Conservation (phyloP, 148 eudicot species). For the Persicaria maculosa region DNA sequence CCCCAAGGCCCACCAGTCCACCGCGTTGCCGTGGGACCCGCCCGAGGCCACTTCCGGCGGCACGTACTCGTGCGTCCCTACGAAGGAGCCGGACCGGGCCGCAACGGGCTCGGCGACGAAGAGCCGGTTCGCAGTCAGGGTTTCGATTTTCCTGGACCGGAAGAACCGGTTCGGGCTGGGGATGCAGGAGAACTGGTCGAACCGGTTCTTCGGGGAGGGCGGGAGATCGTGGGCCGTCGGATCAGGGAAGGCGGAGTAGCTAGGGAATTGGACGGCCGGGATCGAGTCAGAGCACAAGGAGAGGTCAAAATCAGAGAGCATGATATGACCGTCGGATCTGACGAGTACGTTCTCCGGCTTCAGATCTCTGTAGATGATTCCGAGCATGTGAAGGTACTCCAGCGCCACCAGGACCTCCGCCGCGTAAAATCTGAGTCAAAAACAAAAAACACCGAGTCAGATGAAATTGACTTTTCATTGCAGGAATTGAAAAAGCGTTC, state of each 20-base stretch:
- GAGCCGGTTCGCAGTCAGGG: constrained; percentile 32
- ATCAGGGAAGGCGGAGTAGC: constrained; percentile 18
- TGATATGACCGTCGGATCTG: constrained; percentile 65
- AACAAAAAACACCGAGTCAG: constrained; percentile 65
- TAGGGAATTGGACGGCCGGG: constrained; percentile 68
- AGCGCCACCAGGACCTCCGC: constrained; percentile 73
- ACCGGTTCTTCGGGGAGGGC: constrained; percentile 20
- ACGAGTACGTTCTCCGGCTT: constrained; percentile 79
- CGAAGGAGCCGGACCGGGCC: constrained; percentile 78
- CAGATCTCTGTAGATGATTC: constrained; percentile 72
- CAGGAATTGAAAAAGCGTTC: not conserved
- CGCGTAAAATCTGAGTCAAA: constrained; percentile 55
- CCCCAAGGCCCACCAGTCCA: constrained; percentile 93
- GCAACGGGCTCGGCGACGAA: constrained; percentile 82
- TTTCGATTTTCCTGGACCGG: constrained; percentile 70
- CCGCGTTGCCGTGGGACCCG: constrained; percentile 68
- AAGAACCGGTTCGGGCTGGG: constrained; percentile 40
- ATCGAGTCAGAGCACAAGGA: constrained; percentile 73
- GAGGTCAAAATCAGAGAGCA: constrained; percentile 81
- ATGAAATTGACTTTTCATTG: not conserved
- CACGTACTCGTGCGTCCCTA: constrained; percentile 93
- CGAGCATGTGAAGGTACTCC: constrained; percentile 56
- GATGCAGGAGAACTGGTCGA: constrained; percentile 45
- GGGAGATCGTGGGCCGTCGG: constrained; percentile 14
- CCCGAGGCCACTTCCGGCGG: constrained; percentile 88